Percentiles rank a stretch among this genome's conserved stretches.
These are phyloP conservation scores for Leptoxyphium fumago DNA, from an alignment of 2,329 filamentous ascomycete species.

Conservation along the genomic window DNA sequence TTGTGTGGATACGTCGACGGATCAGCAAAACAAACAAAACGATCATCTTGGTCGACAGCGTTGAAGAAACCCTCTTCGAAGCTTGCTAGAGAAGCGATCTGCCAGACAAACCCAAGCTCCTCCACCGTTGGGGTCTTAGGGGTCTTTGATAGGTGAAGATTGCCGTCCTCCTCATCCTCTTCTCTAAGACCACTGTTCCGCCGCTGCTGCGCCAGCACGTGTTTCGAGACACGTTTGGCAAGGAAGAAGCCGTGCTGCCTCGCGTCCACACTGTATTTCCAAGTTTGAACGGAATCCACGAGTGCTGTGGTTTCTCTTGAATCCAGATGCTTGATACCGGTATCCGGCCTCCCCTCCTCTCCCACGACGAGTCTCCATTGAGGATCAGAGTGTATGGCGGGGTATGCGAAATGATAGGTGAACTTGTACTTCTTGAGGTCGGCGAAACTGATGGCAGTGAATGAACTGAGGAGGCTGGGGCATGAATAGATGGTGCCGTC, in stretches of 20 bases:
- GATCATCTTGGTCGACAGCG: conserved; percentile 53
- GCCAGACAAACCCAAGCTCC: conserved; percentile 58
- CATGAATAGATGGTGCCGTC: conserved; percentile 94
- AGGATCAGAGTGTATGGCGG: conserved; percentile 78
- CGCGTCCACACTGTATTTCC: conserved; percentile 67
- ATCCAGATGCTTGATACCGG: conserved; percentile 40
- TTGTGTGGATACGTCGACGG: conserved; percentile 79
- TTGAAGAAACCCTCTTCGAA: conserved; percentile 86
- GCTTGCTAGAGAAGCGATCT: conserved; percentile 56
- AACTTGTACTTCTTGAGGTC: conserved; percentile 97
- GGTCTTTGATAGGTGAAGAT: conserved; percentile 22
- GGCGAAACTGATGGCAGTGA: conserved; percentile 79
- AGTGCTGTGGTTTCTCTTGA: conserved; percentile 60
- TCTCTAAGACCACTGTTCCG: conserved; percentile 13
- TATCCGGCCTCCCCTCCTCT: conserved; percentile 13
- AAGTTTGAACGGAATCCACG: conserved; percentile 73
- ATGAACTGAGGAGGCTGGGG: conserved; percentile 79
- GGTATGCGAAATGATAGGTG: conserved; percentile 96
- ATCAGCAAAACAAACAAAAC: conserved; percentile 77
- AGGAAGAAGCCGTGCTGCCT: conserved; percentile 91
- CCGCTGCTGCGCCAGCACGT: conserved; percentile 20
- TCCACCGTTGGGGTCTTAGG: conserved; percentile 34
- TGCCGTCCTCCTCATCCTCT: conserved; percentile 17
- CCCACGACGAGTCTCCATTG: conserved; percentile 50
- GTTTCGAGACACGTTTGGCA: conserved; percentile 54